Evolutionary conservation across 2,329 filamentous ascomycete genomes (phyloP), one percentile per base, ranked within the genome.

Genomic region (Fulvia fulva): DNA sequence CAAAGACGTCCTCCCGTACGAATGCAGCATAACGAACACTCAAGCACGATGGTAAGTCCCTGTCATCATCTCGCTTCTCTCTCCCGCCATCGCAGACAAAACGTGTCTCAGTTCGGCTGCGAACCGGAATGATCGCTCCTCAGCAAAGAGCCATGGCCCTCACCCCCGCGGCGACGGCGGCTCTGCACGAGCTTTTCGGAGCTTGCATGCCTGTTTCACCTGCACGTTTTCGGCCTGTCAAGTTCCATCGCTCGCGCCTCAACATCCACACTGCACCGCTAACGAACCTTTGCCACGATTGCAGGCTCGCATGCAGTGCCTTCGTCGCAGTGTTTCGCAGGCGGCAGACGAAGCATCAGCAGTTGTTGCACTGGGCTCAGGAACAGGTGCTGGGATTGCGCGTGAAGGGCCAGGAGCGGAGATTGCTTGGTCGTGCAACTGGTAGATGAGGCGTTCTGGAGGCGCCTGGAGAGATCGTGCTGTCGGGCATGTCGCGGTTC

Each of bases 311-410:
- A 0, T 84, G 86, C 53, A 78, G 79, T 26, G 90, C 91, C 5
- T 96, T 96, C 67, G 72, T 78, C 47, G 76, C 79, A 53, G 86
- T 94, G 26, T 78, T 97, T 66, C 71, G 74, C 50, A 81, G 80
- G 65, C 90, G 88, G 71, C 91, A 96, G 78, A 87, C 87, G 32
- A 82, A 80, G 55, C 90, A 91, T 73, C 69, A 68, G 5, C 74
- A 75, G 28, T 80, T 92, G 14, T 73, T 97, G 57, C 72, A 70
- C 30, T 96, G 90, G 90, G 74, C 96, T 59, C 78, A 68, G 51
- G 58, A 47, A 53, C 71, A 73, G 34, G 12, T 53, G 60, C 63
- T 76, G 61, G 55, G 47, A 44, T 34, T 59, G 54, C 56, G 54
- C 34, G 58, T 61, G 5, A 47, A 41, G 16, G 44, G 30, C 9